A percentile compares a stretch with the other conserved stretches of the same genome.
Conservation (phyloP, 805 yeast species). For the Ogataea methanolica region DNA sequence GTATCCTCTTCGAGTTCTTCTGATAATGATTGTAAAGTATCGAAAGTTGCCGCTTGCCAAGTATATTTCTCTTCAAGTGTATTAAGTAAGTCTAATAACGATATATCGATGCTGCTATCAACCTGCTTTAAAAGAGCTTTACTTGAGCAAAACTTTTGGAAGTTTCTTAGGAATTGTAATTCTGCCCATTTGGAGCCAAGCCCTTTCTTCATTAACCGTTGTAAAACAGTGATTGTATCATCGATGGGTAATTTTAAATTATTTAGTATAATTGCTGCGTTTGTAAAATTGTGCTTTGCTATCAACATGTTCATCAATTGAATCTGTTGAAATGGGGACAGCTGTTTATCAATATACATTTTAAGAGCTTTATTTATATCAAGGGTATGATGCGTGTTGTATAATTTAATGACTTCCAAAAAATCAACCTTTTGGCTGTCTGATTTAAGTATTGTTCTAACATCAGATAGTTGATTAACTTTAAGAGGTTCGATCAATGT, state of each 20-base stretch:
- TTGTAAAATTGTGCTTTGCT: conserved; percentile 8
- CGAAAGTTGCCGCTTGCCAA: too few species aligned
- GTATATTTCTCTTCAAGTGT: too few species aligned
- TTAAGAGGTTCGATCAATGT: too few species aligned
- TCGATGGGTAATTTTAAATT: conserved; percentile 4
- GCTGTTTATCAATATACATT: neutral
- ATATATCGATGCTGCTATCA: neutral
- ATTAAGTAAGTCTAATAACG: conserved; percentile 5
- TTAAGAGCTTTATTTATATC: too few species aligned
- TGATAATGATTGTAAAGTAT: neutral
- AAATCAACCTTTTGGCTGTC: too few species aligned
- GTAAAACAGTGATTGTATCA: conserved; percentile 3
- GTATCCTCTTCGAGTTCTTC: neutral
- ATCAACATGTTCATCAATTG: conserved; percentile 3
- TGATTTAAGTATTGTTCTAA: too few species aligned
- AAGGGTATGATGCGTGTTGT: too few species aligned
- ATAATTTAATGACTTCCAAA: too few species aligned
- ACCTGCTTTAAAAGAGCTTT: conserved; percentile 7
- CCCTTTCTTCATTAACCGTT: conserved; percentile 1
- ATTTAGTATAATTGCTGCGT: conserved; percentile 7
- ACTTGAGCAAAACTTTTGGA: conserved; percentile 1
- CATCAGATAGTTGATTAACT: too few species aligned
- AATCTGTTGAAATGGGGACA: neutral
- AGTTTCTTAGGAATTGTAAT: conserved; percentile 9
- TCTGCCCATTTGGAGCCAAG: conserved; percentile 10